Percentiles rank a stretch among this genome's conserved stretches.
These are phyloP conservation scores for Picea abies DNA, from an alignment of 83 land plant species.

Conservation along the genomic window DNA sequence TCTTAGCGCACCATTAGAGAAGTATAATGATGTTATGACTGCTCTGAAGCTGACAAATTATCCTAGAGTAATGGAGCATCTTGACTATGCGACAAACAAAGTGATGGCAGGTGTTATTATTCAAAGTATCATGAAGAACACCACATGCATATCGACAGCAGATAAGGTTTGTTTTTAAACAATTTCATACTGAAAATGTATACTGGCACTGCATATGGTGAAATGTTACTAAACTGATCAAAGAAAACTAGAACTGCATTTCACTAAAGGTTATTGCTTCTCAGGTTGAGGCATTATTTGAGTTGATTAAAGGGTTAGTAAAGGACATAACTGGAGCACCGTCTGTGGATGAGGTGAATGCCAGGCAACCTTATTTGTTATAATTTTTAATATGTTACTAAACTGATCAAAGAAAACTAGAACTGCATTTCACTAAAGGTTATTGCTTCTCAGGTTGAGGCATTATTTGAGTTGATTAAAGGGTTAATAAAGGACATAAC, in stretches of 20 bases:
- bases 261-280: neutral
- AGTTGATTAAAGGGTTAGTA: slow-evolving; percentile 87
- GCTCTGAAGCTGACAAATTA: slow-evolving; percentile 86
- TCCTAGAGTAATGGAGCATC: slow-evolving; percentile 91
- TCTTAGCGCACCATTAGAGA: slow-evolving; percentile 94
- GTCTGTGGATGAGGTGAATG: slow-evolving; percentile 57
- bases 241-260: neutral
- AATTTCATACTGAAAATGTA: neutral
- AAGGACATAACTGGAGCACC: slow-evolving; percentile 71
- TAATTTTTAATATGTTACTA: neutral
- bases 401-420: neutral
- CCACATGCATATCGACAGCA: slow-evolving; percentile 75
- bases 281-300: slow-evolving; percentile 96
- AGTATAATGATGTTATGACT: slow-evolving; percentile 90
- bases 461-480: slow-evolving; percentile 87
- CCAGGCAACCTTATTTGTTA: neutral
- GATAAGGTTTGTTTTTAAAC: slow-evolving; percentile 52
- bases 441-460: slow-evolving; percentile 73
- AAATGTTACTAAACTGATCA: neutral
- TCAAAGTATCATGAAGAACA: slow-evolving; percentile 92
- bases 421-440: neutral
- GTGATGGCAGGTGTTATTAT: slow-evolving; percentile 94
- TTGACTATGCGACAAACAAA: slow-evolving; percentile 90
- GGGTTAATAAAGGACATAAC: slow-evolving; percentile 87
- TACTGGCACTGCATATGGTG: neutral